A percentile compares a stretch with the other conserved stretches of the same genome.
Conservation (phyloP, 2,329 filamentous ascomycete genomes). For the Aspergillus amoenus region DNA sequence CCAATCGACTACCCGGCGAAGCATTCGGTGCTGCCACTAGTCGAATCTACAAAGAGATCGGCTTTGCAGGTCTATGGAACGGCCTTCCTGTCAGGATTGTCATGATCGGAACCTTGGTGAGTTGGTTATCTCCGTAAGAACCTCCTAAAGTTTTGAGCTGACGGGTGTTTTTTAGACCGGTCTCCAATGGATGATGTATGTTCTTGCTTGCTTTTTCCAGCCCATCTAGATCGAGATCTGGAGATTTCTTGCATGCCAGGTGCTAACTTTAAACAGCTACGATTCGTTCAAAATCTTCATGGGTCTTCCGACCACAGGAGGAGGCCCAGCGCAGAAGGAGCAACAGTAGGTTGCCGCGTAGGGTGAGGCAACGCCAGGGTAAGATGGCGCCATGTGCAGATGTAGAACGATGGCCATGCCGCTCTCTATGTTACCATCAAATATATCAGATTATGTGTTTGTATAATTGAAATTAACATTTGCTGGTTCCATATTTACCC, state of each 20-base stretch:
- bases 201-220: conserved; percentile 1
- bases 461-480: not conserved
- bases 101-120: conserved; percentile 74
- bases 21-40: conserved; percentile 72
- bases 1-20: conserved; percentile 73
- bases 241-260: not conserved
- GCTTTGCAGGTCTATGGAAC: conserved; percentile 88
- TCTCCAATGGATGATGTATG: conserved; percentile 92
- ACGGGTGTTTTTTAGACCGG: conserved; percentile 55
- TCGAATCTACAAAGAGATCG: conserved; percentile 83
- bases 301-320: conserved; percentile 80
- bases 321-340: conserved; percentile 55
- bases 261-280: conserved; percentile 37
- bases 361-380: not conserved
- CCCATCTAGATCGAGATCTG: not conserved
- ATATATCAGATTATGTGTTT: not conserved
- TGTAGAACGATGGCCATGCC: not conserved
- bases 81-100: conserved; percentile 82
- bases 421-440: not conserved
- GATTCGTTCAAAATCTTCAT: conserved; percentile 90
- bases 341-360: conserved; percentile 15
- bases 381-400: not conserved
- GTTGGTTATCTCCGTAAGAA: conserved; percentile 10
- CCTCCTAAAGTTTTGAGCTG: conserved; percentile 15
- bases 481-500: too few species aligned